Conservation (phyloP, 306 rosid species). For the Vigna mungo region DNA sequence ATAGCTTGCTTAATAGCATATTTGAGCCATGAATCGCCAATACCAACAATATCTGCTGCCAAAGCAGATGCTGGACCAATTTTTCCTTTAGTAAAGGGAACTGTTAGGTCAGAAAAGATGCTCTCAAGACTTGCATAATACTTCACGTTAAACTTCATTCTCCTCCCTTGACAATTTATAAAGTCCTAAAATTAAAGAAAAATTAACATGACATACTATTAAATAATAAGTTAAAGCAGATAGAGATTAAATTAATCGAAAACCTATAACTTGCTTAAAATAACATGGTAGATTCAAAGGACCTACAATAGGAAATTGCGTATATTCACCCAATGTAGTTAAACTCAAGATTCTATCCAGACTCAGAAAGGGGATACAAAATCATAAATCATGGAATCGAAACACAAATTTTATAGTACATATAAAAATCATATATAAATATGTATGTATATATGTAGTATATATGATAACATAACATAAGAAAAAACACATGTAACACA, state of each 20-base stretch:
- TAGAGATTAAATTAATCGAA: background rate
- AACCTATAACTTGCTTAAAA: constrained; percentile 25
- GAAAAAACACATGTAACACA: no score
- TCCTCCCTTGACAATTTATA: constrained; percentile 83
- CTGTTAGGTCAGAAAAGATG: constrained; percentile 70
- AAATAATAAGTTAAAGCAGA: constrained; percentile 18
- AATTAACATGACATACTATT: constrained; percentile 21
- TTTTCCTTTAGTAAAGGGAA: constrained; percentile 56
- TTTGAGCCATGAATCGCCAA: constrained; percentile 95
- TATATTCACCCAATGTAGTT: constrained; percentile 3
- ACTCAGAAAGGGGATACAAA: no score
- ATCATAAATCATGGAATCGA: no score
- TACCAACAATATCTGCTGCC: constrained; percentile 81
- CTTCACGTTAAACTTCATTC: constrained; percentile 68
- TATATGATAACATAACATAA: no score
- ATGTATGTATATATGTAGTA: no score
- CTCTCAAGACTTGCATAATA: constrained; percentile 67
- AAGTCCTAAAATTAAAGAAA: constrained; percentile 69
- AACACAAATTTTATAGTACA: no score
- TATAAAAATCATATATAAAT: no score
- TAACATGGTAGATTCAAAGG: constrained; percentile 25
- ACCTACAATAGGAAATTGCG: constrained; percentile 1
- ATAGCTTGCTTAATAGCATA: constrained; percentile 67
- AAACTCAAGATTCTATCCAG: no score
- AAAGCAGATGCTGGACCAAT: constrained; percentile 64